Conservation (phyloP, 495 filamentous ascomycete species). For the Pseudevernia furfuracea region DNA sequence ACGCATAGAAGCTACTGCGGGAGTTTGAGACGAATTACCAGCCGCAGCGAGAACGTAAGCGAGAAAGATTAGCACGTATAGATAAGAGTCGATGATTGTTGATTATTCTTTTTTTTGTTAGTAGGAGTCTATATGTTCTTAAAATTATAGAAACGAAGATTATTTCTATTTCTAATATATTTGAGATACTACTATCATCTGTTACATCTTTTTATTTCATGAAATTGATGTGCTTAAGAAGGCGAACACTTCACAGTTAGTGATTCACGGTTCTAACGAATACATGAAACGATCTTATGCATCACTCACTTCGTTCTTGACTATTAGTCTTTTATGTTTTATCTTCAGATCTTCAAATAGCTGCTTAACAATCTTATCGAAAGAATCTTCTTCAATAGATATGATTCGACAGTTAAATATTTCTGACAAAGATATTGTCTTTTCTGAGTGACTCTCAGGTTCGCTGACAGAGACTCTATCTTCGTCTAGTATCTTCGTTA, state of each 20-base stretch:
- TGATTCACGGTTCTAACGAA: neutral
- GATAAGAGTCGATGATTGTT: neutral
- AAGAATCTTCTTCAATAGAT: too few relatives aligned
- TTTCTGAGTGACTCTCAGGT: neutral
- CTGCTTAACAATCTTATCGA: too few relatives aligned
- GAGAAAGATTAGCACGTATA: neutral
- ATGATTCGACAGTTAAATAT: too few relatives aligned
- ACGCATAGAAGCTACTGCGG: slow-evolving; percentile 2
- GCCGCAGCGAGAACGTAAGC: neutral
- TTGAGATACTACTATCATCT: neutral
- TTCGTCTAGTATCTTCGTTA: neutral
- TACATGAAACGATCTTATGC: neutral
- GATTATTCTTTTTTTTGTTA: neutral
- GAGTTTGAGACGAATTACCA: slow-evolving; percentile 3
- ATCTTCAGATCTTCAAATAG: too few relatives aligned
- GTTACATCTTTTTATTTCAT: neutral
- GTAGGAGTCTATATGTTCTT: neutral
- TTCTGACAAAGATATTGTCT: neutral
- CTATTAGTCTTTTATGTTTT: too few relatives aligned
- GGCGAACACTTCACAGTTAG: neutral
- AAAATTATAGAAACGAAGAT: neutral
- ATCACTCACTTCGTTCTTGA: neutral
- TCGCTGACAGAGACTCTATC: neutral
- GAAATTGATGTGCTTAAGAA: neutral
- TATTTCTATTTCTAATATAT: neutral